A percentile compares a stretch with the other conserved stretches of the same genome.
phyloP scores from a whole-genome alignment of 768 basidiomycete genomes.

The Inosperma sp. region DNA sequence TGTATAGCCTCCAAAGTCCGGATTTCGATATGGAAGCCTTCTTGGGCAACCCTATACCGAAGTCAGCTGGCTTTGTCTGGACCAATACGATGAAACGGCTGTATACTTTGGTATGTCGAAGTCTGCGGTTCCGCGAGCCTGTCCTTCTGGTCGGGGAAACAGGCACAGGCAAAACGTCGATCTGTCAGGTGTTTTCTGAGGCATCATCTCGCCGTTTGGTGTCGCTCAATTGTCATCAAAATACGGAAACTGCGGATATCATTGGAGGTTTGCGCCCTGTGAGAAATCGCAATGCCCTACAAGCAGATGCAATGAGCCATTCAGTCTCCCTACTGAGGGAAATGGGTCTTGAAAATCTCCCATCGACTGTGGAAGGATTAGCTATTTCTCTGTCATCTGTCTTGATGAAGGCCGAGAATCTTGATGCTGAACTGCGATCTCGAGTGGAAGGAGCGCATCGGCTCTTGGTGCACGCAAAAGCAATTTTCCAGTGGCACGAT shows the following conservation, averaged over 20 bases:
- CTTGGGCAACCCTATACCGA: conserved; percentile 53
- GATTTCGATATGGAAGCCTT: conserved; percentile 39
- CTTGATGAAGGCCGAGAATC: conserved; percentile 21
- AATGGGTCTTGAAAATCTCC: conserved; percentile 32
- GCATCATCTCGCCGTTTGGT: conserved; percentile 56
- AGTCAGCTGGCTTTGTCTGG: conserved; percentile 69
- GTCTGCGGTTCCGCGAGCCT: conserved; percentile 87
- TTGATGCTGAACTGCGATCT: conserved; percentile 29
- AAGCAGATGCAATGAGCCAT: conserved; percentile 47
- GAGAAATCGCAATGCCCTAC: conserved; percentile 61
- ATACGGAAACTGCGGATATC: conserved; percentile 95
- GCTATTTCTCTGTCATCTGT: conserved; percentile 23
- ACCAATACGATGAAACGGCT: conserved; percentile 89
- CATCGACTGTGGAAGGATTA: conserved; percentile 27
- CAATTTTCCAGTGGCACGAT: conserved; percentile 95
- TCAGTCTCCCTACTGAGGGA: conserved; percentile 38
- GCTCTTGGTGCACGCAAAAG: conserved; percentile 48
- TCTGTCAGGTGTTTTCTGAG: conserved; percentile 85
- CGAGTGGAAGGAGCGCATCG: conserved; percentile 41
- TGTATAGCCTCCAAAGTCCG: conserved; percentile 59
- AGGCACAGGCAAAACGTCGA: conserved; percentile 95
- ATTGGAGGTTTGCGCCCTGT: conserved; percentile 90
- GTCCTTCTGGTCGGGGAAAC: conserved; percentile 96
- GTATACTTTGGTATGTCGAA: conserved; percentile 79
- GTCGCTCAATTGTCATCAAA: conserved; percentile 92